Evolutionary conservation across 345 rosid species (phyloP).

Genomic region (Capsella bursapastoris): DNA sequence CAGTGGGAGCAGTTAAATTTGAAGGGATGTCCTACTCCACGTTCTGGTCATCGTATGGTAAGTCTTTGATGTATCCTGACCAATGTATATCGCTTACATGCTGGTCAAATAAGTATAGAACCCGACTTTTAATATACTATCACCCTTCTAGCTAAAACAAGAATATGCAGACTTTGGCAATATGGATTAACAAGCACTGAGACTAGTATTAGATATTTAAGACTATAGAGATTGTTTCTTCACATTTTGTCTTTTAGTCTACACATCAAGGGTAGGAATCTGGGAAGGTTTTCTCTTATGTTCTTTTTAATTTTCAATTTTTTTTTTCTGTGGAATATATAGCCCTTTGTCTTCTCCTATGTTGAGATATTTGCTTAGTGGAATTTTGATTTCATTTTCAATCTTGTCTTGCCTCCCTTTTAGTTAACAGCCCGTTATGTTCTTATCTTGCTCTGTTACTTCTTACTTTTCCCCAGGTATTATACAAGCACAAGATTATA

Average conservation of each 20-base stretch:
- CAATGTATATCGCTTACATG: background rate
- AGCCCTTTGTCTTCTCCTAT: background rate
- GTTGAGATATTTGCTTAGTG: constrained; percentile 11
- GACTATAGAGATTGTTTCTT: background rate
- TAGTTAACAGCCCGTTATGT: constrained; percentile 1
- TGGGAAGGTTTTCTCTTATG: background rate
- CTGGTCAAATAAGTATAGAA: constrained; percentile 6
- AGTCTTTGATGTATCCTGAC: constrained; percentile 24
- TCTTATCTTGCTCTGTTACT: background rate
- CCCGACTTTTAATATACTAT: background rate
- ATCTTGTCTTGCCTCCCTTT: background rate
- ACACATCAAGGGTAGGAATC: constrained; percentile 3
- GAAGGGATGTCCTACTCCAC: constrained; percentile 91
- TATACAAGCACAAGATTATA: constrained; percentile 92
- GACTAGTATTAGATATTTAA: background rate
- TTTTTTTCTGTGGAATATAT: constrained; percentile 9
- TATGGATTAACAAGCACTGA: background rate
- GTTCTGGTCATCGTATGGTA: constrained; percentile 99
- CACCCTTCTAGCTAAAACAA: background rate
- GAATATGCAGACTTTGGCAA: background rate
- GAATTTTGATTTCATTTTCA: background rate
- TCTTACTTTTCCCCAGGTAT: constrained; percentile 58
- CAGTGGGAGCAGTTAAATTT: constrained; percentile 93
- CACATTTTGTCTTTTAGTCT: background rate
- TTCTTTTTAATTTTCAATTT: background rate